A percentile compares a stretch with the other conserved stretches of the same genome.
These are phyloP conservation scores for Coemansia aciculifera DNA, from an alignment of 192 early-diverging fungal species.

Conservation along the genomic window DNA sequence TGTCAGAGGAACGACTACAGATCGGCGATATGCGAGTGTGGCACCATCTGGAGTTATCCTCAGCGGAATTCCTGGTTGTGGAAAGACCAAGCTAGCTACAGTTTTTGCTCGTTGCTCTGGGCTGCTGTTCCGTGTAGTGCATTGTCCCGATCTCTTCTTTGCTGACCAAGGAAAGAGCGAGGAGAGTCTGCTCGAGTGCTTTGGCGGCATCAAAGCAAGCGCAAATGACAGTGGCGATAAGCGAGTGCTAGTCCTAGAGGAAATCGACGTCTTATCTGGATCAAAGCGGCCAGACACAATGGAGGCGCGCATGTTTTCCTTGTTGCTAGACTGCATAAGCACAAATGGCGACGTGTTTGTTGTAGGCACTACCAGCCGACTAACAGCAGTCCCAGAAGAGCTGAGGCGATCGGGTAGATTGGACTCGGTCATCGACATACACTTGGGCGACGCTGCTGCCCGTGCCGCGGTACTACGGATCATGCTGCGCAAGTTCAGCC, in stretches of 20 bases:
- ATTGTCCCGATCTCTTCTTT: conserved; percentile 47
- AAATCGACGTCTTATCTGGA: conserved; percentile 46
- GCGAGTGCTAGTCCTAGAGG: conserved; percentile 42
- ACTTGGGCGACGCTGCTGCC: conserved; percentile 26
- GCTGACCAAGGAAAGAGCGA: conserved; percentile 52
- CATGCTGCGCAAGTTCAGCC: conserved; percentile 40
- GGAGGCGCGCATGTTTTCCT: conserved; percentile 45
- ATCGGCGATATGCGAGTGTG: not conserved
- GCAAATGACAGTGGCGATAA: not conserved
- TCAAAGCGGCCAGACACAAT: conserved; percentile 29
- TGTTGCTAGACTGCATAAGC: conserved; percentile 44
- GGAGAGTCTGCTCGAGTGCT: conserved; percentile 22
- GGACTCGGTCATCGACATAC: conserved; percentile 27
- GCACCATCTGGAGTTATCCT: conserved; percentile 37
- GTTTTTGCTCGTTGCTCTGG: conserved; percentile 31
- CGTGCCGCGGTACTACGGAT: conserved; percentile 36
- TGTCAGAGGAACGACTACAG: not conserved
- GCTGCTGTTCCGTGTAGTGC: conserved; percentile 23
- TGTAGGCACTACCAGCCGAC: conserved; percentile 36
- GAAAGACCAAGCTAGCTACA: conserved; percentile 42
- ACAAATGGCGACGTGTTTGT: conserved; percentile 31
- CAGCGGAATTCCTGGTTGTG: conserved; percentile 45
- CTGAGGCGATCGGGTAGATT: conserved; percentile 39
- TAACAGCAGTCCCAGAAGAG: conserved; percentile 29
- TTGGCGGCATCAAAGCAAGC: conserved; percentile 11